These are phyloP conservation scores for Fusarium bulbicola DNA, from an alignment of 2,329 filamentous ascomycete species.

Conservation along the genomic window DNA sequence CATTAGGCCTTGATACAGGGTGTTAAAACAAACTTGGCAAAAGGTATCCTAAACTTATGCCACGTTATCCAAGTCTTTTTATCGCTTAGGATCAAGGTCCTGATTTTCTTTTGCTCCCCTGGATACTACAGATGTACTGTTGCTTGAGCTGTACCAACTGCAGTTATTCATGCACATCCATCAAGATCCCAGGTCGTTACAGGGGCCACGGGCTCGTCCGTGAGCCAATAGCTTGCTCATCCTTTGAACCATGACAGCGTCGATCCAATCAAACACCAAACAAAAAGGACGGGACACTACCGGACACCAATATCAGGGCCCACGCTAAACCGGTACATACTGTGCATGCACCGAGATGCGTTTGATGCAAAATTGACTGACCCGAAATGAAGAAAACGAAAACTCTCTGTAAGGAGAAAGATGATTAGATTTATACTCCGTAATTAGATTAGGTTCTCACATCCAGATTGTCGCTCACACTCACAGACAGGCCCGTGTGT, in stretches of 20 bases:
- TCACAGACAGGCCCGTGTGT: background rate
- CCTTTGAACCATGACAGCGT: background rate
- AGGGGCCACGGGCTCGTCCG: slow-evolving; percentile 15
- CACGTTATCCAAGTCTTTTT: no score
- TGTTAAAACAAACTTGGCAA: no score
- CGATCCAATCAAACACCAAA: slow-evolving; percentile 30
- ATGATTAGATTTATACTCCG: background rate
- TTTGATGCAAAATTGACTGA: background rate
- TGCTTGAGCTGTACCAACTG: background rate
- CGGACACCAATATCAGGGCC: slow-evolving; percentile 8
- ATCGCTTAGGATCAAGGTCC: no score
- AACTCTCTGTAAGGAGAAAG: slow-evolving; percentile 13
- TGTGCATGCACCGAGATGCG: background rate
- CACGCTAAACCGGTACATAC: background rate
- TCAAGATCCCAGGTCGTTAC: slow-evolving; percentile 14
- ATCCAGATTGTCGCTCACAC: background rate
- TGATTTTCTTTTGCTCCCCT: no score
- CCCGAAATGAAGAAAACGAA: background rate
- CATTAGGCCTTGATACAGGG: no score
- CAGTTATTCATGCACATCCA: slow-evolving; percentile 12
- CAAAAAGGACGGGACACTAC: slow-evolving; percentile 24
- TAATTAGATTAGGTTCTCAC: slow-evolving; percentile 26
- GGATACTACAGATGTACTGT: background rate
- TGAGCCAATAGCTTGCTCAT: slow-evolving; percentile 26
- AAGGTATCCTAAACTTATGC: no score